Evolutionary conservation across 768 basidiomycete species (phyloP).

Genomic region (Psilocybe tampanensis): DNA sequence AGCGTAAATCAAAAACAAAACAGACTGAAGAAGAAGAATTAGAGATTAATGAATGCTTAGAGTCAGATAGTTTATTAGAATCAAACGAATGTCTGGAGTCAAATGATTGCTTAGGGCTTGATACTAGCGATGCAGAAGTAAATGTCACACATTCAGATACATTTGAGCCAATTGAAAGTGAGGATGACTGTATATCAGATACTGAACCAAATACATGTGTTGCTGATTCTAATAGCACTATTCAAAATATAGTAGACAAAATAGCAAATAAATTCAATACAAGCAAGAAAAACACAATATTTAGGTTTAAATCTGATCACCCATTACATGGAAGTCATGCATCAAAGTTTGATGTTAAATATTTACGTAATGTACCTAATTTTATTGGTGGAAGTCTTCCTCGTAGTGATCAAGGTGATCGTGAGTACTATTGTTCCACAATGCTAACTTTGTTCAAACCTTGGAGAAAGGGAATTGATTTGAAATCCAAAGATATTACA

Average conservation of each 20-base stretch:
- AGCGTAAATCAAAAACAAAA: no score
- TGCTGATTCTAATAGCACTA: no score
- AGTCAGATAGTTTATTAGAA: no score
- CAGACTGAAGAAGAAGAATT: no score
- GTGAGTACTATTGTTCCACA: constrained; percentile 30
- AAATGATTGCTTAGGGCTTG: no score
- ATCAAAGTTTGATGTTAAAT: not conserved
- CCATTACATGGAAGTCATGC: constrained; percentile 5
- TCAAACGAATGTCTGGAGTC: no score
- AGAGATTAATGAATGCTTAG: no score
- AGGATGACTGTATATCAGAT: no score
- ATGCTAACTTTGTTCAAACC: constrained; percentile 31
- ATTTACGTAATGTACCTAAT: constrained; percentile 20
- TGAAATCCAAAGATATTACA: not conserved
- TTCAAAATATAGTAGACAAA: not conserved
- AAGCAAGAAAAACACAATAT: not conserved
- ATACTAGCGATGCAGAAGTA: no score
- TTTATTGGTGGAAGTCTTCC: constrained; percentile 29
- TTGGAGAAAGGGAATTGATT: constrained; percentile 18
- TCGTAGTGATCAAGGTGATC: constrained; percentile 27
- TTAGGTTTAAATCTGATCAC: not conserved
- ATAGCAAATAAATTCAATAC: not conserved
- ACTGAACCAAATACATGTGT: no score
- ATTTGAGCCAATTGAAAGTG: no score
- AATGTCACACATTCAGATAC: no score